Evolutionary conservation across 768 basidiomycete species (phyloP), one percentile per base, ranked within the genome.

Genomic region (Daedalea quercina): DNA sequence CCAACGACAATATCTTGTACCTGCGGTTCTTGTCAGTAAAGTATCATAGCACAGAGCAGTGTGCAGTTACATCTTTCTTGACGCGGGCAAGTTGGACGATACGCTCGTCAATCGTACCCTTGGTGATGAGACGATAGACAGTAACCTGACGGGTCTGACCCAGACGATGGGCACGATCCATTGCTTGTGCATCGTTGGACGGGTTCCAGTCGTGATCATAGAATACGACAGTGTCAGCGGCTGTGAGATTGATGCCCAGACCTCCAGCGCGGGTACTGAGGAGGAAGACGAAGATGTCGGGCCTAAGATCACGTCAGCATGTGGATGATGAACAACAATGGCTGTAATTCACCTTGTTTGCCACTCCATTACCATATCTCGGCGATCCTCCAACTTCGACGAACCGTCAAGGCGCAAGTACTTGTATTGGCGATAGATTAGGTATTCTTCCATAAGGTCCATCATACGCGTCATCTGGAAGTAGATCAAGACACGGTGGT

Each of bases 391-490:
- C 50, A 99, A 77, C 60, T 94, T 93, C 25, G 93, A 95, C 1
- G 89, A 89, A 34, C 94, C 94, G 69, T 97, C 94, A 51, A 97
- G 72, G 34, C 94, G 80, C 17, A 96, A 73, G 65, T 97, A 96
- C 68, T 93, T 94, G 75, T 93, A 93, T 67, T 97, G 94, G 1
- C 95, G 85, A 71, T 89, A 96, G 53, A 96, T 91, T 55, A 99
- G 76, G 67, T 97, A 99, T 67, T 98, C 96, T 68, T 98, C 96
- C 83, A 98, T 94, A 47, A 98, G 75, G 67, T 97, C 94, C 86
- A 99, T 96, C 96, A 98, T 99, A 54, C 87, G 82, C 12, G 95
- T 98, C 96, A 99, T 99, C 69, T 99, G 96, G 84, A 97, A 98
- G 72, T 98, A 99, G 19, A 99, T 78, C 61, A 99, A 70, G 13